Percentiles rank a stretch among this genome's conserved stretches.
phyloP scores from a whole-genome alignment of 1,284 basidiomycete species.

The Puccinia polysora region DNA sequence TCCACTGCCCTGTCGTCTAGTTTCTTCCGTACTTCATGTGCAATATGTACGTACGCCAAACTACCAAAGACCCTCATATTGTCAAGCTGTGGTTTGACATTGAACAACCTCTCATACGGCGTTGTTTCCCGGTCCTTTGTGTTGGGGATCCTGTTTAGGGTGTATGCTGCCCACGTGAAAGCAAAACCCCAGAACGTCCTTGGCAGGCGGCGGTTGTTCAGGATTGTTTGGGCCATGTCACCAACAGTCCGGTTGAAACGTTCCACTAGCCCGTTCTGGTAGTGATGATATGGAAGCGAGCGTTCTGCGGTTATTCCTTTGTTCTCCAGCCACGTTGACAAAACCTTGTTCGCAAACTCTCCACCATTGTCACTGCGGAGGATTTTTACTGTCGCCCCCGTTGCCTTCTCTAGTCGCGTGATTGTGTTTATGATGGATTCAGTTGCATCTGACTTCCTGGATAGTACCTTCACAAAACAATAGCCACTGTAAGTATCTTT shows the following conservation, averaged over 20 bases:
- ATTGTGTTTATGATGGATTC: not conserved
- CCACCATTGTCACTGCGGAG: constrained; percentile 3
- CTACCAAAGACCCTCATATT: not conserved
- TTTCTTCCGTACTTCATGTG: not conserved
- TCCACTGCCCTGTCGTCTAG: not conserved
- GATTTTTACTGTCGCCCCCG: not conserved
- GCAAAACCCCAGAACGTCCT: not conserved
- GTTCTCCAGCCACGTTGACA: not conserved
- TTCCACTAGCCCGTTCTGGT: not conserved
- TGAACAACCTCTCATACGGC: not conserved
- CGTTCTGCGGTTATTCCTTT: not conserved
- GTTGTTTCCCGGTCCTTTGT: not conserved
- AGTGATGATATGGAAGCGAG: not conserved
- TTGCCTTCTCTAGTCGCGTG: not conserved
- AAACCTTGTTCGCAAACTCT: not conserved
- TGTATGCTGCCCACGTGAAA: not conserved
- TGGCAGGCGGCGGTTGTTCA: not conserved
- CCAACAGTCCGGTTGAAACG: not conserved
- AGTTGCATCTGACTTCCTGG: not conserved
- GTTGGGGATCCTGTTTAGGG: not conserved
- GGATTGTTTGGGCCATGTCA: not conserved
- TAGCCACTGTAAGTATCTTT: not conserved
- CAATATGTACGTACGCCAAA: not conserved
- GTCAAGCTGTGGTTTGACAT: not conserved
- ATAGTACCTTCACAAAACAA: not conserved